Evolutionary conservation across 176 grass and related monocot species (phyloP).

Genomic region (Thinopyrum elongatum): DNA sequence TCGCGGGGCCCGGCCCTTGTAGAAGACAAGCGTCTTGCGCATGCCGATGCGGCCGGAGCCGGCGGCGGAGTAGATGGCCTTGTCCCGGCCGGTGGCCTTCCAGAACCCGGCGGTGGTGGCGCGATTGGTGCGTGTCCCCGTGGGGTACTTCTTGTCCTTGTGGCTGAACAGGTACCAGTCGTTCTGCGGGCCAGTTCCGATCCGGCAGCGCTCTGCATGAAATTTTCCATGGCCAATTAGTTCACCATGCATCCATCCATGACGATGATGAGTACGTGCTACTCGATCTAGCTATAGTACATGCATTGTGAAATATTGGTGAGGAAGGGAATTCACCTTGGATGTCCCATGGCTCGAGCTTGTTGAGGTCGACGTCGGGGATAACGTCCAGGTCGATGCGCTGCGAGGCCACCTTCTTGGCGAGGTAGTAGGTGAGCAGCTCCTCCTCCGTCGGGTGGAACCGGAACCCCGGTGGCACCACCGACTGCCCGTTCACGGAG

Average conservation of each 20-base stretch:
- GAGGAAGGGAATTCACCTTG: too few species aligned
- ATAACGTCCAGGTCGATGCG: slow-evolving; percentile 87
- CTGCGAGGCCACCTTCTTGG: slow-evolving; percentile 77
- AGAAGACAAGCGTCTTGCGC: slow-evolving; percentile 94
- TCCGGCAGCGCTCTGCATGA: slow-evolving; percentile 57
- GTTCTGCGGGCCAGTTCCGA: slow-evolving; percentile 75
- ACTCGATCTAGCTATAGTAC: too few species aligned
- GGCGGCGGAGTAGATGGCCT: slow-evolving; percentile 55
- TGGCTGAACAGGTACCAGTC: slow-evolving; percentile 98
- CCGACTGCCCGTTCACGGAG: slow-evolving; percentile 78
- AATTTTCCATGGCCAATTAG: neutral
- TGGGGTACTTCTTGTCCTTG: slow-evolving; percentile 96
- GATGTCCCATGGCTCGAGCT: slow-evolving; percentile 97
- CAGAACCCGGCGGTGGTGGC: slow-evolving; percentile 75
- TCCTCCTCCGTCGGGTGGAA: slow-evolving; percentile 97
- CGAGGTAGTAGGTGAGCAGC: slow-evolving; percentile 84
- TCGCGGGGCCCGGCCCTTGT: slow-evolving; percentile 76
- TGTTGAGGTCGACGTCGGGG: slow-evolving; percentile 81
- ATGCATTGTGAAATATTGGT: too few species aligned
- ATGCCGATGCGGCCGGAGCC: slow-evolving; percentile 61
- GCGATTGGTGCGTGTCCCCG: slow-evolving; percentile 80
- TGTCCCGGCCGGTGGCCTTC: slow-evolving; percentile 93
- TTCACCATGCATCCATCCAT: too few species aligned
- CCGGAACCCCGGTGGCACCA: slow-evolving; percentile 83
- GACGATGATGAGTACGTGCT: too few species aligned